Evolutionary conservation across 2,329 filamentous ascomycete species (phyloP), one percentile per base, ranked within the genome.

Genomic region (Fusarium camptoceras): DNA sequence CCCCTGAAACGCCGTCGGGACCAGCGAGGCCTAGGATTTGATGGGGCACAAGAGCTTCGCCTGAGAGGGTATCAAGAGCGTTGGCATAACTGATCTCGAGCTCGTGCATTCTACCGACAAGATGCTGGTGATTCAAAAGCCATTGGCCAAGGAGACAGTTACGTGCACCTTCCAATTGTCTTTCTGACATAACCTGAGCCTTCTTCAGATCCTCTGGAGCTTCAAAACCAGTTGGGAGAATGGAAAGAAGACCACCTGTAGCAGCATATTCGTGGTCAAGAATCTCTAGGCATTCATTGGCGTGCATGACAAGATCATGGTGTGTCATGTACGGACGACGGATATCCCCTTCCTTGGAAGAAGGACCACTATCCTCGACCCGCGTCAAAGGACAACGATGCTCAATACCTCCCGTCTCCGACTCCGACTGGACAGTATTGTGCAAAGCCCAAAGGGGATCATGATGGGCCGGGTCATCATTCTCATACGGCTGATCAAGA

Each of bases 181-280:
- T 75, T 18, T 72, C 70, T 11, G 48, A 57, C 12, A 71, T 10
- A 18, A 18, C 11, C 43, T 55, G 55, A 7, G 30, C 48, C 55
- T 79, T 77, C 8, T 78, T 68, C 8, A 76, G 76, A 5, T 76
- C 75, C 4, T 51, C 43, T 4, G 70, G 44, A n/a, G 56, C 65
- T 42, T 72, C 68, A 11, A 50, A 49, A 18, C 81, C 78, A 4
- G 79, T 79, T 0, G 87, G 88, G 2, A 90, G 81, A 10, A 89
- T 78, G 20, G 84, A 83, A 43, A 89, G 79, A 20, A 90, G 77
- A 4, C 88, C 88, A 18, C 88, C 88, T 37, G 85, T 84, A 27
- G 83, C 80, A 44, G 82, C 81, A 71, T 85, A 87, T 75, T 89
- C 87, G 73, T 89, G 86, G 68, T 90, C 88, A 9, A 90, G 82